These are phyloP conservation scores for Zalaria sp. DNA, from an alignment of 2,329 filamentous ascomycete genomes.

Conservation along the genomic window DNA sequence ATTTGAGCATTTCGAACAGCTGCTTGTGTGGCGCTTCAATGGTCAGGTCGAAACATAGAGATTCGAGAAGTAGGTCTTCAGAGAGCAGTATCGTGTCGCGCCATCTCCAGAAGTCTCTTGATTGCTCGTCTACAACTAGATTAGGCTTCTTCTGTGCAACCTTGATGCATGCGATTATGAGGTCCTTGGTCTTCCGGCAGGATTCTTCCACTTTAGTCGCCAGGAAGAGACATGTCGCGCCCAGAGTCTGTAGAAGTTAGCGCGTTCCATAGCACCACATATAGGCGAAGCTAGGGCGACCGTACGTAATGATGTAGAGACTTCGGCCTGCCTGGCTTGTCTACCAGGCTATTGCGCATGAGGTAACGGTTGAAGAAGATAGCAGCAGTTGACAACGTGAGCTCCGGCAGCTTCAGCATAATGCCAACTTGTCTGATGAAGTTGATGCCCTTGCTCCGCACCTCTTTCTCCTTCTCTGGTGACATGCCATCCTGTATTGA, in stretches of 20 bases:
- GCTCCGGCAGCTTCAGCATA: constrained; percentile 79
- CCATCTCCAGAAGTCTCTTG: constrained; percentile 98
- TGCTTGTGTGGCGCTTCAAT: constrained; percentile 77
- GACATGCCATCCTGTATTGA: constrained; percentile 72
- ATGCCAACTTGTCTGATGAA: constrained; percentile 94
- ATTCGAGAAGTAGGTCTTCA: constrained; percentile 85
- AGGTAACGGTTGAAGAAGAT: constrained; percentile 95
- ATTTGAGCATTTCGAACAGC: constrained; percentile 67
- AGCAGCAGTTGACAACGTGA: constrained; percentile 81
- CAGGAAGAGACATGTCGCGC: constrained; percentile 80
- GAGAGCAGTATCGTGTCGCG: constrained; percentile 83
- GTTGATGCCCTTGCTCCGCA: constrained; percentile 83
- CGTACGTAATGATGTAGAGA: constrained; percentile 71
- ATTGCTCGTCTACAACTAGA: constrained; percentile 86
- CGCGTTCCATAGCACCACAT: neutral
- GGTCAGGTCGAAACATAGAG: constrained; percentile 85
- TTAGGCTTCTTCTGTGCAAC: constrained; percentile 90
- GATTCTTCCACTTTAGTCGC: constrained; percentile 97
- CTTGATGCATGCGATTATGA: constrained; percentile 85
- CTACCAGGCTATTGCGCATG: constrained; percentile 74
- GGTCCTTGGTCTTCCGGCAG: constrained; percentile 85
- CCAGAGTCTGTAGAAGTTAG: constrained; percentile 46
- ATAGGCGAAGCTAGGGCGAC: constrained; percentile 2
- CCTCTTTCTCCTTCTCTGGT: constrained; percentile 61
- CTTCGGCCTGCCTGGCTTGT: constrained; percentile 46